Evolutionary conservation across 2,329 filamentous ascomycete species (phyloP), one percentile per base, ranked within the genome.

Genomic region (Dactylellina cionopaga): DNA sequence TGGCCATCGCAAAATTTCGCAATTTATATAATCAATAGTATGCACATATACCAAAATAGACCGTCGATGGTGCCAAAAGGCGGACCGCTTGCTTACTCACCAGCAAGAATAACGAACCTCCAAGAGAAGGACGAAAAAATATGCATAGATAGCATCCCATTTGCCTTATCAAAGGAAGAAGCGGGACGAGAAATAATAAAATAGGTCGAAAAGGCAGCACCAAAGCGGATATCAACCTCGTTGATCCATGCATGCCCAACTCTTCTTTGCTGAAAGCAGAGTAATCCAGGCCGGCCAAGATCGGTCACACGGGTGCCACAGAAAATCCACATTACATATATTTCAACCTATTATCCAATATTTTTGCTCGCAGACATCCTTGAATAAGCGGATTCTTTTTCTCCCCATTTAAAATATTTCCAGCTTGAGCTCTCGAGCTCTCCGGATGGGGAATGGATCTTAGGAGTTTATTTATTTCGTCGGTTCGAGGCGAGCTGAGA

Each of bases 121-220:
- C n/a, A n/a, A n/a, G n/a, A n/a, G n/a, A n/a, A n/a, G n/a, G n/a
- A n/a, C n/a, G n/a, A n/a, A n/a, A n/a, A n/a, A n/a, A n/a, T n/a
- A n/a, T n/a, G n/a, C n/a, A n/a, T n/a, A n/a, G n/a, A n/a, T n/a
- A n/a, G n/a, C n/a, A n/a, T n/a, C n/a, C n/a, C n/a, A n/a, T n/a
- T n/a, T n/a, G n/a, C n/a, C n/a, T n/a, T n/a, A n/a, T n/a, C n/a
- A n/a, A n/a, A 19, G 6, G 9, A 17, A 31, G 17, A 51, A 51
- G 46, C 49, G 49, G 49, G 31, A 54, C 49, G 29, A 54, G 29
- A 37, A n/a, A n/a, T n/a, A n/a, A n/a, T n/a, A n/a, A n/a, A n/a
- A n/a, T n/a, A n/a, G n/a, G n/a, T n/a, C n/a, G n/a, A n/a, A n/a
- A n/a, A n/a, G n/a, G 29, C 49, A 31, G 49, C 44, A 47, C 44